phyloP scores from a whole-genome alignment of 208 protist species.

The Strigomonas culicis region DNA sequence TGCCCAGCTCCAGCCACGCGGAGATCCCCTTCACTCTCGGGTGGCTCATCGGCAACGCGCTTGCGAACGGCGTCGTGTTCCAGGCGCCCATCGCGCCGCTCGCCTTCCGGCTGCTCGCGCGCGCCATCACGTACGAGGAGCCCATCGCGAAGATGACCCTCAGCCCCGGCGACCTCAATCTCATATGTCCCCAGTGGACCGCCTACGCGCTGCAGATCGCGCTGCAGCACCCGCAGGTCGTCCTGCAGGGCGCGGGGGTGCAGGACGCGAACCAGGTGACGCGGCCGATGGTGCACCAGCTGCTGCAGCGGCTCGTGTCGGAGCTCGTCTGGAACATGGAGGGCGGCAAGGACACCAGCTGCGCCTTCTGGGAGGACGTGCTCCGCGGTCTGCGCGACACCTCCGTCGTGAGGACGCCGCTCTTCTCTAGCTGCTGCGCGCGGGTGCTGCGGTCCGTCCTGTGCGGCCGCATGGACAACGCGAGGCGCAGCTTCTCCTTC shows the following conservation, averaged over 20 bases:
- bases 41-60: conserved; percentile 42
- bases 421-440: conserved; percentile 28
- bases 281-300: background rate
- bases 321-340: conserved; percentile 22
- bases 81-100: conserved; percentile 43
- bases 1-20: background rate
- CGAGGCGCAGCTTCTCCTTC: conserved; percentile 10
- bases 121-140: conserved; percentile 23
- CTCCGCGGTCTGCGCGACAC: conserved; percentile 22
- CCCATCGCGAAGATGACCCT: conserved; percentile 15
- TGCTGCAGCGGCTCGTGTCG: conserved; percentile 10
- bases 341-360: conserved; percentile 9
- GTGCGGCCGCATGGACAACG: conserved; percentile 21
- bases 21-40: conserved; percentile 34
- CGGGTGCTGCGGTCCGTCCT: conserved; percentile 23
- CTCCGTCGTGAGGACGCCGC: conserved; percentile 15
- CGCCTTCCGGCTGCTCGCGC: conserved; percentile 40
- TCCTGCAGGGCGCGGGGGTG: background rate
- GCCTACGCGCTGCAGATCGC: conserved; percentile 13
- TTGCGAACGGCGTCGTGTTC: conserved; percentile 39
- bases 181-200: conserved; percentile 23
- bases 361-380: conserved; percentile 33
- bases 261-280: background rate
- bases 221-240: background rate
- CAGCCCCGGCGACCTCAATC: conserved; percentile 24